Evolutionary conservation across 2,329 filamentous ascomycete genomes (phyloP).

Genomic region (Calonectria fujianensis): DNA sequence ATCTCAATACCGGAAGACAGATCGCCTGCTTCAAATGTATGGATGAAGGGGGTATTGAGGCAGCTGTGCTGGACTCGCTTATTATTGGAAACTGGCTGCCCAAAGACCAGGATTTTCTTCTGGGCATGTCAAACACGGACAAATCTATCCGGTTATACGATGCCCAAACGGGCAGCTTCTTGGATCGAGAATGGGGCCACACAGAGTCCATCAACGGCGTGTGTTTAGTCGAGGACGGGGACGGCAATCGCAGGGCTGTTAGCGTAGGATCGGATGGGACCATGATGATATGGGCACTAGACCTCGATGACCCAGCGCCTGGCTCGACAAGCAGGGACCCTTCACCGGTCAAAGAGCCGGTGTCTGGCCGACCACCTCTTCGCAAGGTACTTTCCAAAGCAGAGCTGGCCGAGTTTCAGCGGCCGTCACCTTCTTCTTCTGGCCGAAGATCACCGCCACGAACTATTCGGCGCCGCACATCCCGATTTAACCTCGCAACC

Average conservation of each 20-base stretch:
- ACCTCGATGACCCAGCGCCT: conserved; percentile 67
- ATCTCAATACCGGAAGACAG: conserved; percentile 80
- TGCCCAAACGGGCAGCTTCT: conserved; percentile 81
- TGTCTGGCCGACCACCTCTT: conserved; percentile 81
- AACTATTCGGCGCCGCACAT: conserved; percentile 72
- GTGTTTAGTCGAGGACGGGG: conserved; percentile 78
- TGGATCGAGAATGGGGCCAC: conserved; percentile 95
- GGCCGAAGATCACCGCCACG: conserved; percentile 75
- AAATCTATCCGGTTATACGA: conserved; percentile 97
- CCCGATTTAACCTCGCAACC: conserved; percentile 67
- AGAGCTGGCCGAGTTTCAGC: conserved; percentile 87
- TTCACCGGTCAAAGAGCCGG: conserved; percentile 71
- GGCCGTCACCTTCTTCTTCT: conserved; percentile 66
- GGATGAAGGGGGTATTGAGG: conserved; percentile 86
- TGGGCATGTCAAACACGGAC: conserved; percentile 94
- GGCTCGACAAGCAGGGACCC: conserved; percentile 69
- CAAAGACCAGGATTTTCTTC: conserved; percentile 78
- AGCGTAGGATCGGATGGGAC: conserved; percentile 88
- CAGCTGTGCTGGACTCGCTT: conserved; percentile 88
- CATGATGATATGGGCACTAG: conserved; percentile 85
- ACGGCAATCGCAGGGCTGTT: conserved; percentile 76
- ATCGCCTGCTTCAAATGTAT: conserved; percentile 86
- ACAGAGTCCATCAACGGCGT: conserved; percentile 95
- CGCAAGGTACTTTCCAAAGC: conserved; percentile 90
- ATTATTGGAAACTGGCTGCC: conserved; percentile 75